These are phyloP conservation scores for Curvularia eragrostidis DNA, from an alignment of 2,329 filamentous ascomycete genomes.

Conservation along the genomic window DNA sequence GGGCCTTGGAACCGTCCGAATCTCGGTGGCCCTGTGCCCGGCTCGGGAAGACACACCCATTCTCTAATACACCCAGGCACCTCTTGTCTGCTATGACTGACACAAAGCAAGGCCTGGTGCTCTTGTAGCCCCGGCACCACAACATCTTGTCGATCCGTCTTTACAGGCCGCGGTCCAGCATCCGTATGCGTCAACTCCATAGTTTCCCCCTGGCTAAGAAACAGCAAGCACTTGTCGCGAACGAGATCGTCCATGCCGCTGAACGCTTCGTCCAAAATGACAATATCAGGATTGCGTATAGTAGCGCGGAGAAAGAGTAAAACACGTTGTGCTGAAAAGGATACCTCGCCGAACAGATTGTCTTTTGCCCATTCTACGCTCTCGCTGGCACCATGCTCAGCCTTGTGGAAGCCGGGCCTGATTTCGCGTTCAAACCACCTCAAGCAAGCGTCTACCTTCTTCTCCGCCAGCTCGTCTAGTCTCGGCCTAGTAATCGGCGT, in stretches of 20 bases:
- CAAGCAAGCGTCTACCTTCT: slow-evolving; percentile 72
- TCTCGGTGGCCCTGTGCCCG: slow-evolving; percentile 68
- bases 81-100: slow-evolving; percentile 90
- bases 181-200: slow-evolving; percentile 47
- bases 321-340: slow-evolving; percentile 83
- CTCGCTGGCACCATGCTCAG: slow-evolving; percentile 2
- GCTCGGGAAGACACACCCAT: slow-evolving; percentile 85
- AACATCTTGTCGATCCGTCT: slow-evolving; percentile 58
- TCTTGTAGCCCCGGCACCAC: slow-evolving; percentile 68
- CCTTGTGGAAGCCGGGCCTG: slow-evolving; percentile 56
- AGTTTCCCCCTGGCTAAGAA: slow-evolving; percentile 64
- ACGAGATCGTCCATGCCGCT: slow-evolving; percentile 63
- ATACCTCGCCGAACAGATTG: slow-evolving; percentile 73
- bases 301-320: slow-evolving; percentile 73
- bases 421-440: slow-evolving; percentile 80
- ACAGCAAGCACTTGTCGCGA: slow-evolving; percentile 85
- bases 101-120: slow-evolving; percentile 84
- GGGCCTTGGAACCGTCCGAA: slow-evolving; percentile 70
- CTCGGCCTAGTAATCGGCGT: slow-evolving; percentile 78
- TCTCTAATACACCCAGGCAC: slow-evolving; percentile 82
- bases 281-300: slow-evolving; percentile 55
- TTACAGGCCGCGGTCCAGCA: slow-evolving; percentile 36
- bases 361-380: slow-evolving; percentile 68
- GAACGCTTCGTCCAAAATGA: slow-evolving; percentile 61
- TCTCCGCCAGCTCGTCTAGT: slow-evolving; percentile 63